Evolutionary conservation across 1,284 basidiomycete genomes (phyloP).

Genomic region (Tilletia indica): DNA sequence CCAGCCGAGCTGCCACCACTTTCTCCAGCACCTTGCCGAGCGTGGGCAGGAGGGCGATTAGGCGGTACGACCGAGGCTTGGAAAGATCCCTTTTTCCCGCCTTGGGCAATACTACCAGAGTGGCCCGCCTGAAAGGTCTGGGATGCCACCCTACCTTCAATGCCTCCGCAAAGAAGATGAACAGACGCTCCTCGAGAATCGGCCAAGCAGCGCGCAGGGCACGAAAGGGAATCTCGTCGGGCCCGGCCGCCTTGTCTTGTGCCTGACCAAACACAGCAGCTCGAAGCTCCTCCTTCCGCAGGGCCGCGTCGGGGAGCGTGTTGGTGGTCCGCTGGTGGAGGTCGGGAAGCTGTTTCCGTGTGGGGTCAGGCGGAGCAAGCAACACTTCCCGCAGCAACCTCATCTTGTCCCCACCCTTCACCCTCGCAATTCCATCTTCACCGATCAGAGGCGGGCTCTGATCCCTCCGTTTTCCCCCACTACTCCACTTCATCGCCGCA

Average conservation of each 20-base stretch:
- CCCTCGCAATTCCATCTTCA: neutral
- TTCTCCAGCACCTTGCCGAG: conserved; percentile 11
- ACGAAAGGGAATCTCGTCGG: neutral
- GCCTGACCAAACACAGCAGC: neutral
- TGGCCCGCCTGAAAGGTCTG: neutral
- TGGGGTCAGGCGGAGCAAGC: neutral
- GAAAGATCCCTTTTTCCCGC: neutral
- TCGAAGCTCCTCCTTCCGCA: neutral
- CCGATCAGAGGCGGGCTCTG: neutral
- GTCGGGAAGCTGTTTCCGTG: neutral
- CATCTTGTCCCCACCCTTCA: neutral
- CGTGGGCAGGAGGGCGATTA: conserved; percentile 1
- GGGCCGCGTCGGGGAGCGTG: neutral
- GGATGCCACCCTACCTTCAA: neutral
- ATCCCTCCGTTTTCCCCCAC: neutral
- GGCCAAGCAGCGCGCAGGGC: conserved; percentile 6
- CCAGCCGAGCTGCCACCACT: neutral
- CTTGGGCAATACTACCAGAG: neutral
- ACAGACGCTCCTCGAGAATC: neutral
- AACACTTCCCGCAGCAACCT: neutral
- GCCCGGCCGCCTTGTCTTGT: conserved; percentile 8
- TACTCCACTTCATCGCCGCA: neutral
- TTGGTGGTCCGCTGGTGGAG: neutral
- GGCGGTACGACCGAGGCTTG: neutral
- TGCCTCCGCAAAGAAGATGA: neutral